Base-by-base conservation (phyloP, 805 yeast genomes). In the Pichia deserticola region DNA sequence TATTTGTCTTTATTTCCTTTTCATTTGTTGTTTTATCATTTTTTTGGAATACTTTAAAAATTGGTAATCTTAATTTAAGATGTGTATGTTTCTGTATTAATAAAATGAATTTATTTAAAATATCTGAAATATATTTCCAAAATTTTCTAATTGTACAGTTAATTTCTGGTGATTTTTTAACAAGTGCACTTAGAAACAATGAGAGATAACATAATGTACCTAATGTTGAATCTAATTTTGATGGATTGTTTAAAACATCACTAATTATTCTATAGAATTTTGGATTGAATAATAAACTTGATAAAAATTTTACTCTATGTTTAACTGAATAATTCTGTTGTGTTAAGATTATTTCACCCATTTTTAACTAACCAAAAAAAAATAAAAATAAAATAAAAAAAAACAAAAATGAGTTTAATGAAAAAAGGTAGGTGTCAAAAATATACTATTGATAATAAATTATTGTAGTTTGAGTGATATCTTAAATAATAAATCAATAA, bases 151-250 rank as follows among this genome's bases (percentile, higher is more conserved):
- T 30, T 8, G 11, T 10, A 5, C 10, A 3, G 11, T 38, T 42
- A 5, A 50, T 28, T 29, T 45, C 7, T 4, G 57, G 54, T n/a
- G 36, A 38, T 12, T 39, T 34, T 28, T 42, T 45, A 3, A 54
- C 29, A 7, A 52, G 7, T 10, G 47, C 52, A 42, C 57, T 45
- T 5, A 64, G 3, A 39, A 67, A 63, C 13, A 68, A 51, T 0
- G 63, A 51, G 0, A 59, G 59, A 42, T 68, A 68, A 50, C 71
- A 66, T 3, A 66, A 33, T 0, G 71, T 65, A 7, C 71, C 67
- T 15, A 68, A 56, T 1, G 60, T 60, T 13, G 60, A 42, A 49
- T 68, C 72, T 28, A 67, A 48, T 48, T 62, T 57, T 5, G 49
- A 37, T 7, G 65, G 55, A 50, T 66, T 59, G 2, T 53, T 45